Evolutionary conservation across 2,329 filamentous ascomycete genomes (phyloP), one percentile per base, ranked within the genome.

Genomic region (Penicillium sp.): DNA sequence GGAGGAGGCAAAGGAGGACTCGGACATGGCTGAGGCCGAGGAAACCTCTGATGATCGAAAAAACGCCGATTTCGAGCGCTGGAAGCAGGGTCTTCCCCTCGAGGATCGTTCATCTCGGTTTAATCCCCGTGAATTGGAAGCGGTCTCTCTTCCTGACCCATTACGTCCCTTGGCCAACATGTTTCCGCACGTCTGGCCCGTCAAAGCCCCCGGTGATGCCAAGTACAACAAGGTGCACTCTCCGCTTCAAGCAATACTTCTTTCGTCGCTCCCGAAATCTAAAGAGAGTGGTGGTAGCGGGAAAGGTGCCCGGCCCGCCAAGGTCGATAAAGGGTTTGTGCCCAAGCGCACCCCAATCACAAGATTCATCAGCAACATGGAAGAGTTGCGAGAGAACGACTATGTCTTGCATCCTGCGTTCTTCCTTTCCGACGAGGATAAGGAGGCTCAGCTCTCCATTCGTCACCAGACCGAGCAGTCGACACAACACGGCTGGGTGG

Each of bases 111-210:
- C 64, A 4, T 54, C 56, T 40, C 59, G 55, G 4, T 71, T 67
- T 45, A 67, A 64, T 47, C 66, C 70, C 28, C 60, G 62, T 35
- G 40, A 55, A 7, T 55, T 74, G 36, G 51, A 54, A 4, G 55
- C 58, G 26, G 59, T 64, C 5, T 46, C 49, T n/a, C 56, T 73
- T 26, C 67, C 82, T 1, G 65, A 73, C 18, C 73, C 76, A 9
- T 60, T 89, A 34, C 74, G 81, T 62, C 82, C 84, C 1, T 80
- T 96, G 49, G 83, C 86, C 36, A 81, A 88, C 50, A 87, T 96
- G 65, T 97, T 98, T 56, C 76, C 83, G 7, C 85, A 93, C 60
- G 73, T 96, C 35, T 96, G 93, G 90, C 91, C 90, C 8, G 81
- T 96, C 49, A 86, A 83, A 64, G 86, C 89, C 0, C 88, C 89